Conservation (phyloP, 2,329 filamentous ascomycete species). For the Colletotrichum sublineola region DNA sequence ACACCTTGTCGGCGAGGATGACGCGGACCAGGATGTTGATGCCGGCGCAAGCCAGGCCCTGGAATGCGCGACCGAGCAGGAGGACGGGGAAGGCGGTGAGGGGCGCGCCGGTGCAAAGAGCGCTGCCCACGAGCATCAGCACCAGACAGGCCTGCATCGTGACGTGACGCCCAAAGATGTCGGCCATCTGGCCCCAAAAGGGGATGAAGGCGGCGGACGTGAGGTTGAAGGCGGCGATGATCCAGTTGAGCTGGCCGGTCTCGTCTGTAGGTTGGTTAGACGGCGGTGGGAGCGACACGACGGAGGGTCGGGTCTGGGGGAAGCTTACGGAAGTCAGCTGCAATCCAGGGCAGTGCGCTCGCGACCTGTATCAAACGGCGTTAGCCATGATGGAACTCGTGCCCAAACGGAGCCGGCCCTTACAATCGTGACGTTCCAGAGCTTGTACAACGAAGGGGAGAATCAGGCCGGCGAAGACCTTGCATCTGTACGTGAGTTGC, state of each 20-base stretch:
- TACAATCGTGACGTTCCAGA: constrained; percentile 75
- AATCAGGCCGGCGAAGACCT: constrained; percentile 69
- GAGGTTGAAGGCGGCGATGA: constrained; percentile 77
- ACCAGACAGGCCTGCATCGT: constrained; percentile 73
- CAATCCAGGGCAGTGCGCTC: constrained; percentile 65
- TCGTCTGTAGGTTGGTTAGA: constrained; percentile 53
- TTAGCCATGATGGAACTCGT: neutral
- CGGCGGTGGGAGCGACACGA: neutral
- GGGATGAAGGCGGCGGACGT: constrained; percentile 77
- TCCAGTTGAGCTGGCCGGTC: constrained; percentile 74
- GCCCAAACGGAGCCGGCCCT: neutral
- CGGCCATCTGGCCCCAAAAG: constrained; percentile 73
- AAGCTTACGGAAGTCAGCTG: constrained; percentile 67
- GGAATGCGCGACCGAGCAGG: constrained; percentile 72
- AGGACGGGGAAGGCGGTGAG: constrained; percentile 68
- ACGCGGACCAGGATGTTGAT: constrained; percentile 72
- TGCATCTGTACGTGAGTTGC: constrained; percentile 64
- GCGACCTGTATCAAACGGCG: constrained; percentile 49
- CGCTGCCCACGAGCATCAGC: constrained; percentile 70
- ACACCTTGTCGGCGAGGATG: constrained; percentile 75
- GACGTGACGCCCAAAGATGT: constrained; percentile 74
- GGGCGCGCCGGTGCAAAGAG: constrained; percentile 71
- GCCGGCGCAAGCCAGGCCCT: constrained; percentile 73
- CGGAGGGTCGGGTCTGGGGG: too few relatives aligned
- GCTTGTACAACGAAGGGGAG: constrained; percentile 73